Percentiles rank a stretch among this genome's conserved stretches.
These are phyloP conservation scores for Arachnopeziza araneosa DNA, from an alignment of 2,329 filamentous ascomycete species.

Conservation along the genomic window DNA sequence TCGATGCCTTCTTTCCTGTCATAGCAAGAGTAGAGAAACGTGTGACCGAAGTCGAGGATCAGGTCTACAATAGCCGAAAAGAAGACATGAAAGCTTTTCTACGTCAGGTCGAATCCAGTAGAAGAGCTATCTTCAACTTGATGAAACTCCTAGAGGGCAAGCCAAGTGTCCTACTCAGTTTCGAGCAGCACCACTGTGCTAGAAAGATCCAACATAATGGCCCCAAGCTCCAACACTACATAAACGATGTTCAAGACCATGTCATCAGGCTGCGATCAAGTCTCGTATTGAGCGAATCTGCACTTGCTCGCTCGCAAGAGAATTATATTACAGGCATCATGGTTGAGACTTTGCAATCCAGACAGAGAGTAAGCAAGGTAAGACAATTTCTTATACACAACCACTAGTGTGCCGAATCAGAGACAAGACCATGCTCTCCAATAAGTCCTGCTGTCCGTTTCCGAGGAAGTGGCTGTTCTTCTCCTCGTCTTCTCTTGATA, in stretches of 20 bases:
- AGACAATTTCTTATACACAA: no score
- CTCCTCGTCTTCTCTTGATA: no score
- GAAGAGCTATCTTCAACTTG: conserved; percentile 86
- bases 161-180: conserved; percentile 89
- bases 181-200: conserved; percentile 75
- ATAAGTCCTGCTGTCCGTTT: no score
- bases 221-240: conserved; percentile 88
- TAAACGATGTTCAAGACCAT: conserved; percentile 95
- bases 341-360: background rate
- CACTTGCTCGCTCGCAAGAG: background rate
- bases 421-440: no score
- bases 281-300: conserved; percentile 35
- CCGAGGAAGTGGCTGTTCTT: no score
- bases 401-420: no score
- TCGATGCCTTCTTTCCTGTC: conserved; percentile 84
- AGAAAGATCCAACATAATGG: conserved; percentile 48
- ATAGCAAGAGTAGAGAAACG: conserved; percentile 80
- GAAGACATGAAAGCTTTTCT: conserved; percentile 83
- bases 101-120: conserved; percentile 75
- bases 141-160: conserved; percentile 88
- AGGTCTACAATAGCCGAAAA: conserved; percentile 81
- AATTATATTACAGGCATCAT: background rate
- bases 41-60: conserved; percentile 86
- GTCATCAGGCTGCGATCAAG: conserved; percentile 98
- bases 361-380: background rate